phyloP scores from a whole-genome alignment of 2,329 filamentous ascomycete genomes.

The Fusarium dlaminii region DNA sequence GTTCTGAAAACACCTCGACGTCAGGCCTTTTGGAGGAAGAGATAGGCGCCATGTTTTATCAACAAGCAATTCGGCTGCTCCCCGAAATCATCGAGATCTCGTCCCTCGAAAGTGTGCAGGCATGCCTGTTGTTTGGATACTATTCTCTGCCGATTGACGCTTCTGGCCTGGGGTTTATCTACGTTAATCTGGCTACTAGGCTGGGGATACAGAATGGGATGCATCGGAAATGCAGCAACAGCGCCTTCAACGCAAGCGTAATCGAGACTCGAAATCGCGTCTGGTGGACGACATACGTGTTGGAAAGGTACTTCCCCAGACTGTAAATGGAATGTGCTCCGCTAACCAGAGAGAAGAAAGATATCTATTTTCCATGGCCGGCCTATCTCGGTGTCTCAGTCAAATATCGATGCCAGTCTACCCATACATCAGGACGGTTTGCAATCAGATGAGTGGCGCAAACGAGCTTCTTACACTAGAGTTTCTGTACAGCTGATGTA shows the following conservation, averaged over 20 bases:
- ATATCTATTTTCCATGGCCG: slow-evolving; percentile 5
- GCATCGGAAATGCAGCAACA: slow-evolving; percentile 1
- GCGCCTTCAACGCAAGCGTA: background rate
- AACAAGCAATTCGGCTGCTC: background rate
- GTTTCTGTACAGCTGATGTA: background rate
- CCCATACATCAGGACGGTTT: background rate
- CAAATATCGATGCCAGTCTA: slow-evolving; percentile 1
- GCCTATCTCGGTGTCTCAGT: background rate
- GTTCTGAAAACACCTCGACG: background rate
- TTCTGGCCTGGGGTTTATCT: background rate
- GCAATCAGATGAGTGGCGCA: background rate
- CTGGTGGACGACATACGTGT: background rate
- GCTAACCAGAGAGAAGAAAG: background rate
- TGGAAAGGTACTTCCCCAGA: background rate
- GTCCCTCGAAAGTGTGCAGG: slow-evolving; percentile 3
- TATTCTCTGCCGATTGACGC: slow-evolving; percentile 2
- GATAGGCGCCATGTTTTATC: slow-evolving; percentile 2
- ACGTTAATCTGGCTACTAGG: background rate
- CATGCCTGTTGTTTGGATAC: background rate
- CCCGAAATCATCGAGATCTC: background rate
- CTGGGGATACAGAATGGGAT: slow-evolving; percentile 1
- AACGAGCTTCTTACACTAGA: background rate
- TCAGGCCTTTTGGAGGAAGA: background rate
- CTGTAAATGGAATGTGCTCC: background rate
- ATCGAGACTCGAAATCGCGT: background rate